Base-by-base conservation (phyloP, 371 early-diverging fungal genomes). In the Zopfochytrium polystomum region DNA sequence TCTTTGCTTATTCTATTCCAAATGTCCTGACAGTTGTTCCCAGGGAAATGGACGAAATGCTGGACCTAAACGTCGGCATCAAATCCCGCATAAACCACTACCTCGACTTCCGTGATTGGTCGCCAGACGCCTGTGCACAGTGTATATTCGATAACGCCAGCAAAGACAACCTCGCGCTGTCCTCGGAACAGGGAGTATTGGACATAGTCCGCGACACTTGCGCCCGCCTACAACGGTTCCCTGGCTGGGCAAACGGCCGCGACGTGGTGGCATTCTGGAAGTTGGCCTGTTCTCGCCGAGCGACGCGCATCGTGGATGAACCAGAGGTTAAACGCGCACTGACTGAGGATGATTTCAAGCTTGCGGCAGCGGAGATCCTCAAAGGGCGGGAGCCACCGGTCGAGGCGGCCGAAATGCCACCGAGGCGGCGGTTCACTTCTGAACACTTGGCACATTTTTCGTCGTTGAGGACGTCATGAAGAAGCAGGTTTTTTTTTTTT, bases 191-290 rank as follows among this genome's bases (percentile, higher is more conserved):
- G 2, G 67, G 60, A 3, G 38, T 60, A 3, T 26, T 18, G 42
- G 50, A 30, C 20, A 27, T 50, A 6, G 4, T 69, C 1, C 32
- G 44, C n/a, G 34, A 46, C 15, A 60, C 43, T 13, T 23, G 68
- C 30, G 38, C 47, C 7, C 34, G 23, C 46, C 59, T 68, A 29
- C 23, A 42, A 30, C 38, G 29, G 2, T 53, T 58, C 23, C 35
- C 34, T n/a, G 66, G 67, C 1, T 73, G 73, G 73, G 68, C 62
- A 1, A 73, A 73, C 59, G 69, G 55, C 26, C 34, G 73, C 2
- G 73, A 73, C 58, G 63, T 59, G 23, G 44, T 51, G 25, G 4
- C 53, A 11, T 15, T 70, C 5, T 65, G 63, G 63, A 31, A 60
- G 33, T 15, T 52, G 6, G 23, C 33, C 6, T 27, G 56, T 15